A percentile compares a stretch with the other conserved stretches of the same genome.
Evolutionary conservation across 257 asterid genomes (phyloP).

Genomic region (Paulownia fortunei): DNA sequence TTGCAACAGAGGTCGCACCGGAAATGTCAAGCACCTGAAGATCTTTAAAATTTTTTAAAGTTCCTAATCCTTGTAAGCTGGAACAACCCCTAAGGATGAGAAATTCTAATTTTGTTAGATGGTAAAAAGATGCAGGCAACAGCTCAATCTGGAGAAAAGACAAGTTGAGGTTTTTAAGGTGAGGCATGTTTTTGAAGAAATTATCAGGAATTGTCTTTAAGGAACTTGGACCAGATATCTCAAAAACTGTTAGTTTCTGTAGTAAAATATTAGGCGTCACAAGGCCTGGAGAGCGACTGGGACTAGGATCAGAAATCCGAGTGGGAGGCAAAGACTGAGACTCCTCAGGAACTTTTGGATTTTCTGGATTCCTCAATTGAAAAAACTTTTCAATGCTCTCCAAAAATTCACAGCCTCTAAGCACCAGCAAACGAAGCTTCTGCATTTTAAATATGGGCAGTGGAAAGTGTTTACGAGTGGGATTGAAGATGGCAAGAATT

Average conservation of each 20-base stretch:
- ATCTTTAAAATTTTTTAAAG: conserved; percentile 17
- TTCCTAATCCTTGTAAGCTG: neutral
- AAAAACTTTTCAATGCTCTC: conserved; percentile 4
- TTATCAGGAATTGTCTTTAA: conserved; percentile 28
- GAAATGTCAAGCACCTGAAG: conserved; percentile 47
- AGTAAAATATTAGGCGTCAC: neutral
- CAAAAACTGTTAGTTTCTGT: conserved; percentile 37
- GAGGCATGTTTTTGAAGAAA: conserved; percentile 8
- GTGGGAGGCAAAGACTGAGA: too few species aligned
- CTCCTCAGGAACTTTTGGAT: too few species aligned
- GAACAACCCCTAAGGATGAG: conserved; percentile 36
- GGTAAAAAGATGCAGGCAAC: conserved; percentile 24
- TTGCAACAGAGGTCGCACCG: conserved; percentile 28
- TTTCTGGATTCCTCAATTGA: too few species aligned
- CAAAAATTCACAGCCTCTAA: conserved; percentile 46
- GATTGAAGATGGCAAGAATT: conserved; percentile 39
- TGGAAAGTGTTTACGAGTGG: conserved; percentile 41
- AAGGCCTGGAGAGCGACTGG: too few species aligned
- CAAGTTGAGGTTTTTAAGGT: conserved; percentile 39
- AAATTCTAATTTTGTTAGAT: conserved; percentile 23
- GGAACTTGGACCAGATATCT: conserved; percentile 47
- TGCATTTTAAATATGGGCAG: conserved; percentile 16
- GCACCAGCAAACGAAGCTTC: conserved; percentile 43
- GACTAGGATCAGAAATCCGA: neutral
- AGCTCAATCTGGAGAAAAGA: conserved; percentile 6